These are phyloP conservation scores for Cordyceps fumosorosea DNA, from an alignment of 2,329 filamentous ascomycete genomes.

Conservation along the genomic window DNA sequence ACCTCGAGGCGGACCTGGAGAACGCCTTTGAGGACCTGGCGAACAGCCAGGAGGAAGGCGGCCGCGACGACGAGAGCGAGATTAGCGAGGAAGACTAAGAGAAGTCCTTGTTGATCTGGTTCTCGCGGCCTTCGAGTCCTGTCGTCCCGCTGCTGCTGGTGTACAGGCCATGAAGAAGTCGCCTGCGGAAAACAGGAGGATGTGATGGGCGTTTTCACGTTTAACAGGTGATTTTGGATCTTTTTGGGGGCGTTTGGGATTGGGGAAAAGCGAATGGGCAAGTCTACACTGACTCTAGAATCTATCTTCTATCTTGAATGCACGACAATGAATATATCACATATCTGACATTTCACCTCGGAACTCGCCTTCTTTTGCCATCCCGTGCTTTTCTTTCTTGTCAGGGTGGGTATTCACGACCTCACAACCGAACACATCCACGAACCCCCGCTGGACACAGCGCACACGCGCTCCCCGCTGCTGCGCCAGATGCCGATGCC, in stretches of 20 bases:
- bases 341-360: too few relatives aligned
- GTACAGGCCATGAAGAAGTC: background rate
- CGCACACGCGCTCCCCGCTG: constrained; percentile 25
- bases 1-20: constrained; percentile 36
- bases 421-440: constrained; percentile 28
- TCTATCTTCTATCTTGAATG: background rate
- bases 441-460: constrained; percentile 26
- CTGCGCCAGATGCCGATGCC: constrained; percentile 28
- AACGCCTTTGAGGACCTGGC: constrained; percentile 47
- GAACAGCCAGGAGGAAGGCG: constrained; percentile 44
- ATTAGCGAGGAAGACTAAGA: constrained; percentile 59
- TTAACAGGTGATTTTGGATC: background rate
- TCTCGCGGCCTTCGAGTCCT: too few relatives aligned
- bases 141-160: too few relatives aligned
- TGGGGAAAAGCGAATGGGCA: background rate
- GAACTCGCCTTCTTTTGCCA: background rate
- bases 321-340: background rate
- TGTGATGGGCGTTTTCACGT: background rate
- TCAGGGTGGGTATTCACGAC: background rate
- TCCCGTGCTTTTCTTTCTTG: background rate
- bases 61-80: constrained; percentile 54
- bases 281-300: background rate
- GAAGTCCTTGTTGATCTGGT: too few relatives aligned
- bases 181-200: background rate
- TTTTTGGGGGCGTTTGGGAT: background rate